Percentiles rank a stretch among this genome's conserved stretches.
Conservation (phyloP, 192 early-diverging fungal species). For the Jimgerdemannia flammicorona region DNA sequence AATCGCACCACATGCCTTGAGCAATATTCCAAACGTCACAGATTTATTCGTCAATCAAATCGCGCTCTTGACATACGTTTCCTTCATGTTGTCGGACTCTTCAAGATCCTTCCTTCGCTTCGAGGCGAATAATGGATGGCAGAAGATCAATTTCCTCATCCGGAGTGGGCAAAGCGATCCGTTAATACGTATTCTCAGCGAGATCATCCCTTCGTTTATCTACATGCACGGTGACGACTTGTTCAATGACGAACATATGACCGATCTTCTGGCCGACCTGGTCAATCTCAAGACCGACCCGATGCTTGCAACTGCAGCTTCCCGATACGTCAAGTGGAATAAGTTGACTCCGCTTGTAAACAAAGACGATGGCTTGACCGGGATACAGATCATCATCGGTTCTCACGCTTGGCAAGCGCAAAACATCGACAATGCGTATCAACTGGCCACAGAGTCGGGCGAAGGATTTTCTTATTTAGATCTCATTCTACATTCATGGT, state of each 20-base stretch:
- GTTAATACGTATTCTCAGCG: constrained; percentile 20
- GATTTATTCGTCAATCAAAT: constrained; percentile 26
- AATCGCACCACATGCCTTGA: constrained; percentile 24
- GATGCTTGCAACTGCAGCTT: constrained; percentile 16
- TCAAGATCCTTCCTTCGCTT: constrained; percentile 43
- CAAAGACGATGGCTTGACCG: not conserved
- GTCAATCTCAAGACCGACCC: constrained; percentile 35
- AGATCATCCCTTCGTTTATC: constrained; percentile 31
- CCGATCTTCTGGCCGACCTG: constrained; percentile 31
- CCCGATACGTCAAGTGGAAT: not conserved
- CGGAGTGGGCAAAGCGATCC: constrained; percentile 22
- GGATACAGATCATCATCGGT: constrained; percentile 19
- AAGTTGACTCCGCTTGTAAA: not conserved
- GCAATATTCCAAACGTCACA: constrained; percentile 12
- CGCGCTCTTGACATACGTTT: constrained; percentile 30
- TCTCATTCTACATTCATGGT: constrained; percentile 31
- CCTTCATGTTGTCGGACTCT: constrained; percentile 34
- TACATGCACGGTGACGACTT: constrained; percentile 41
- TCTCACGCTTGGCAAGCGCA: constrained; percentile 23
- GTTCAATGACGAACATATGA: constrained; percentile 22
- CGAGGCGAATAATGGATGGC: constrained; percentile 35
- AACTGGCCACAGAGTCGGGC: constrained; percentile 14
- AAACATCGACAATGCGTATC: constrained; percentile 23
- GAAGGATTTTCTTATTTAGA: constrained; percentile 32
- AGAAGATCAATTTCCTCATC: constrained; percentile 29